Evolutionary conservation across 257 asterid genomes (phyloP).

Genomic region (Solanum rostratum): DNA sequence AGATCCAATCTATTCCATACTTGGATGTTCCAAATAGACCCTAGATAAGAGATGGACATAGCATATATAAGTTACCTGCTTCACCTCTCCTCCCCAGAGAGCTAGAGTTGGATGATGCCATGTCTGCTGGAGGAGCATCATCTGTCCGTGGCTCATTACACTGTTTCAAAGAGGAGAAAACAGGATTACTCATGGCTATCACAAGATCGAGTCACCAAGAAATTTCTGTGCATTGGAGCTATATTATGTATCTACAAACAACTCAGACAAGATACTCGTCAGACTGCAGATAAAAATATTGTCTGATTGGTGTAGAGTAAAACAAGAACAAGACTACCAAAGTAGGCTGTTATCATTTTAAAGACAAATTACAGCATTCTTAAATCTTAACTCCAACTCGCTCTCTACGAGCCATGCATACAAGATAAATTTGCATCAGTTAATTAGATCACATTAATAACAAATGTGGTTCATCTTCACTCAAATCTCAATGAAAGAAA

Average conservation of each 20-base stretch:
- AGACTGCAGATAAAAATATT: neutral
- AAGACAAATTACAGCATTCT: neutral
- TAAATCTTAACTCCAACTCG: neutral
- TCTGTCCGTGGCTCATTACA: conserved; percentile 92
- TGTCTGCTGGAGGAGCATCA: conserved; percentile 97
- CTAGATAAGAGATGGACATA: neutral
- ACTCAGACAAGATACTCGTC: neutral
- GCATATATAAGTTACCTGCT: conserved; percentile 37
- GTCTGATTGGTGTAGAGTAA: neutral
- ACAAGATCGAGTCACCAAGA: neutral
- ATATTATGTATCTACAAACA: neutral
- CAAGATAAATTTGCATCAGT: neutral
- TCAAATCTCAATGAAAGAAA: neutral
- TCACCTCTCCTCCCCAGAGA: conserved; percentile 80
- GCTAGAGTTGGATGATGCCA: conserved; percentile 55
- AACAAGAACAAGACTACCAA: neutral
- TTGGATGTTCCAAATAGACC: neutral
- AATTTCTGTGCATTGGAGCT: neutral
- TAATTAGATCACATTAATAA: neutral
- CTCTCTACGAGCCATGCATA: neutral
- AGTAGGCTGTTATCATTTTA: neutral
- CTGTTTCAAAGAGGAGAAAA: conserved; percentile 25
- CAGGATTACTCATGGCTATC: conserved; percentile 2
- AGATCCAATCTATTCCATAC: neutral
- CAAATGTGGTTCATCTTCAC: neutral